phyloP scores from a whole-genome alignment of 345 rosid species.

The Noccaea bulbosa region DNA sequence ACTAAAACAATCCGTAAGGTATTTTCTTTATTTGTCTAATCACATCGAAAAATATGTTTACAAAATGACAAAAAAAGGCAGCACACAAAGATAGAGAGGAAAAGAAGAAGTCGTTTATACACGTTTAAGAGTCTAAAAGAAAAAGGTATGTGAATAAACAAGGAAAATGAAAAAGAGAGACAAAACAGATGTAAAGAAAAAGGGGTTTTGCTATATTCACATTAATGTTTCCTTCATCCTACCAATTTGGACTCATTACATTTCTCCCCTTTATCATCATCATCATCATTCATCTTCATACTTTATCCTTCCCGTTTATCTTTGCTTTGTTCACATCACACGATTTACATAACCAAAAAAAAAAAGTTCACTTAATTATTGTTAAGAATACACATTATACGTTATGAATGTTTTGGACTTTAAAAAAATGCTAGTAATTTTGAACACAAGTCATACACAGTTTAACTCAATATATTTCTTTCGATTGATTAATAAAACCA shows the following conservation, averaged over 20 bases:
- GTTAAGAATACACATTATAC: neutral
- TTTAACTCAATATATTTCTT: neutral
- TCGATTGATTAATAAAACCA: neutral
- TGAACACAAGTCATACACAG: neutral
- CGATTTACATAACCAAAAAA: constrained; percentile 4
- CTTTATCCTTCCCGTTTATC: neutral
- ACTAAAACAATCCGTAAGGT: neutral
- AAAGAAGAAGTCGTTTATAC: neutral
- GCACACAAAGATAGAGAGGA: constrained; percentile 30
- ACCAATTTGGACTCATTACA: constrained; percentile 25
- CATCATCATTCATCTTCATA: neutral
- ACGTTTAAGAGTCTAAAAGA: constrained; percentile 12
- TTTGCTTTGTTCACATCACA: constrained; percentile 32
- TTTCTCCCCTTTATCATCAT: neutral
- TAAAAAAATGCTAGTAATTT: neutral
- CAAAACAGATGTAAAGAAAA: constrained; percentile 23
- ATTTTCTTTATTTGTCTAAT: constrained; percentile 11
- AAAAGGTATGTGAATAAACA: constrained; percentile 32
- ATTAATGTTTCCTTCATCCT: constrained; percentile 19
- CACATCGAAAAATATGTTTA: constrained; percentile 26
- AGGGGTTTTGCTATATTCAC: constrained; percentile 23
- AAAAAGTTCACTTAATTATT: neutral
- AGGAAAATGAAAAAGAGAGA: neutral
- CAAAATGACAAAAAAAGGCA: constrained; percentile 2
- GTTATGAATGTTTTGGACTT: neutral